Conservation (phyloP, 2,329 filamentous ascomycete genomes). For the Verticillium klebahnii region DNA sequence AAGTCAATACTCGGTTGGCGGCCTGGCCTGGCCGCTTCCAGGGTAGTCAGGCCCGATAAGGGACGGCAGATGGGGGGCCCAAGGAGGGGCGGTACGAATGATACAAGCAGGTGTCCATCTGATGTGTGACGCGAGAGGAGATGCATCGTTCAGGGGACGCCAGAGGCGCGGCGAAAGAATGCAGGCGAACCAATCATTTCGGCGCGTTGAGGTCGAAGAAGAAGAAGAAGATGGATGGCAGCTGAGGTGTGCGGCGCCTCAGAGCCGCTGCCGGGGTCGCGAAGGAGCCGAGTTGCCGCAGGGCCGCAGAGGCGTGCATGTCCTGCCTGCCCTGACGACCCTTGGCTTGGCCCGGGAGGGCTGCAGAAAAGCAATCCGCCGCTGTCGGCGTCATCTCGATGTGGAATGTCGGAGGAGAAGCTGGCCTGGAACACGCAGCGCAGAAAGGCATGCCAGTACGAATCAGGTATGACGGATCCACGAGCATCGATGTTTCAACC, state of each 20-base stretch:
- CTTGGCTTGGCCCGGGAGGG: too few relatives aligned
- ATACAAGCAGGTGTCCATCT: neutral
- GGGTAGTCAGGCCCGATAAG: neutral
- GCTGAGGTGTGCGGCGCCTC: neutral
- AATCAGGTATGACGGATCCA: too few relatives aligned
- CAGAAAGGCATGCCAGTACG: too few relatives aligned
- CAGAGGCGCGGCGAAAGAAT: neutral
- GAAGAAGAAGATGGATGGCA: neutral
- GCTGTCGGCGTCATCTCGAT: neutral
- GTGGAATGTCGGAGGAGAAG: neutral
- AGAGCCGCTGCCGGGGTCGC: too few relatives aligned
- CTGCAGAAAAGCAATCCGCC: neutral
- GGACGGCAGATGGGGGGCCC: neutral
- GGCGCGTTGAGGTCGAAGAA: neutral
- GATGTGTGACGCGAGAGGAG: neutral
- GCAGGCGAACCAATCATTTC: neutral
- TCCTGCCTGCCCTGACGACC: too few relatives aligned
- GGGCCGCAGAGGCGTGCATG: neutral
- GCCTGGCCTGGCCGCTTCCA: neutral
- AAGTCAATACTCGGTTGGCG: neutral
- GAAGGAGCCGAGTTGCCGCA: neutral
- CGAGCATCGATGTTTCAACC: too few relatives aligned
- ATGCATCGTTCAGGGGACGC: neutral
- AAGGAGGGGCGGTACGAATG: neutral
- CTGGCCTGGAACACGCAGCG: neutral